These are phyloP conservation scores for Xerocomus nothofagi DNA, from an alignment of 1,284 basidiomycete species.

Conservation along the genomic window DNA sequence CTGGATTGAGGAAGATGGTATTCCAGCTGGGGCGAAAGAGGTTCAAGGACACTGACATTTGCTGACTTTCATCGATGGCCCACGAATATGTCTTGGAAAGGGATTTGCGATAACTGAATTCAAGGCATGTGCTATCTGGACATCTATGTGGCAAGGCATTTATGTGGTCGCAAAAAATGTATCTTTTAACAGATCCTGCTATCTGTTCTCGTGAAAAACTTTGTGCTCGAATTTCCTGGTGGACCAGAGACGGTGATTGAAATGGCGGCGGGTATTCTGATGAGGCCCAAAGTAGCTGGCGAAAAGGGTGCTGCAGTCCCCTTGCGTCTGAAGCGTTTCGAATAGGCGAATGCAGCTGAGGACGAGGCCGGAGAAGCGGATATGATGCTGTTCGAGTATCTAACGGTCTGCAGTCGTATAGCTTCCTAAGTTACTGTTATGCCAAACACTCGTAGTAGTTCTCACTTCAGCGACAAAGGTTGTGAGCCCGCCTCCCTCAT, in stretches of 20 bases:
- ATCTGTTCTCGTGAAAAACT: slow-evolving; percentile 46
- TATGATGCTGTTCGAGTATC: no score
- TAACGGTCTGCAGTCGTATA: no score
- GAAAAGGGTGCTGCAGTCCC: slow-evolving; percentile 43
- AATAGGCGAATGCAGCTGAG: no score
- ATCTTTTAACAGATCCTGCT: slow-evolving; percentile 41
- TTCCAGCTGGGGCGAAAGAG: slow-evolving; percentile 20
- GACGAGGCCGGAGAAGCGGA: no score
- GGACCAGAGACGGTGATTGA: slow-evolving; percentile 43
- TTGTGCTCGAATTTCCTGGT: slow-evolving; percentile 45
- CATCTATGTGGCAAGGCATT: no score
- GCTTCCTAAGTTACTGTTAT: no score
- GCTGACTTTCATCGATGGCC: slow-evolving; percentile 34
- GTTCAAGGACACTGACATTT: slow-evolving; percentile 32
- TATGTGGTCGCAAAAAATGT: not conserved
- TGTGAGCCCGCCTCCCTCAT: no score
- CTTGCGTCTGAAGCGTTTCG: slow-evolving; percentile 36
- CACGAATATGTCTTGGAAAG: slow-evolving; percentile 34
- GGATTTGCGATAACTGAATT: slow-evolving; percentile 35
- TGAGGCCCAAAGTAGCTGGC: slow-evolving; percentile 45
- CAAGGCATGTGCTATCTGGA: slow-evolving; percentile 20
- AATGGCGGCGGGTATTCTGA: slow-evolving; percentile 37
- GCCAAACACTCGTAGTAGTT: no score
- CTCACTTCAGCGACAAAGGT: no score
- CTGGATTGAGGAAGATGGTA: slow-evolving; percentile 36